phyloP scores from a whole-genome alignment of 148 eudicot species.

The Fallopia convolvulus region DNA sequence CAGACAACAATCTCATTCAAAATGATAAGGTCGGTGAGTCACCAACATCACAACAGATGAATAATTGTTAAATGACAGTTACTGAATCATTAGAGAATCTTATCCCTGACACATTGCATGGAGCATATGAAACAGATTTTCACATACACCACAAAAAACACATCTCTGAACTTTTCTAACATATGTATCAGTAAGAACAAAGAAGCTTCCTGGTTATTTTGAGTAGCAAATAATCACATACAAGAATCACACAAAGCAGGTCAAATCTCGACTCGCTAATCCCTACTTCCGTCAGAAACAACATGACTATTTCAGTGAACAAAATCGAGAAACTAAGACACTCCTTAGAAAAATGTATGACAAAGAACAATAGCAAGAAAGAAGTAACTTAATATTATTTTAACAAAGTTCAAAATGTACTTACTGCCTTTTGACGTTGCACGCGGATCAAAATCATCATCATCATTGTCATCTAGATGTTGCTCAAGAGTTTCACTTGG shows the following conservation, averaged over 20 bases:
- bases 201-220: not conserved
- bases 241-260: not conserved
- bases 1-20: not conserved
- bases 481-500: not conserved
- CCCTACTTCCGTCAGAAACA: not conserved
- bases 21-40: not conserved
- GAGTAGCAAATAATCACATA: not conserved
- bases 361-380: not conserved
- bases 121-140: not conserved
- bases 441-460: constrained; percentile 13
- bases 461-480: constrained; percentile 4
- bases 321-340: not conserved
- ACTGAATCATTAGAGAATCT: not conserved
- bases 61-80: not conserved
- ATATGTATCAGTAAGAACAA: not conserved
- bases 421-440: constrained; percentile 12
- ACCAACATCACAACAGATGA: not conserved
- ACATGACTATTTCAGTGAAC: not conserved
- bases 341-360: not conserved
- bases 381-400: not conserved
- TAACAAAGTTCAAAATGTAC: not conserved
- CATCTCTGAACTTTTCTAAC: not conserved
- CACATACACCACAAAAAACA: not conserved
- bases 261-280: not conserved
- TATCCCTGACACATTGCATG: not conserved